Evolutionary conservation across 2,329 filamentous ascomycete species (phyloP).

Genomic region (Lithohypha guttulata): DNA sequence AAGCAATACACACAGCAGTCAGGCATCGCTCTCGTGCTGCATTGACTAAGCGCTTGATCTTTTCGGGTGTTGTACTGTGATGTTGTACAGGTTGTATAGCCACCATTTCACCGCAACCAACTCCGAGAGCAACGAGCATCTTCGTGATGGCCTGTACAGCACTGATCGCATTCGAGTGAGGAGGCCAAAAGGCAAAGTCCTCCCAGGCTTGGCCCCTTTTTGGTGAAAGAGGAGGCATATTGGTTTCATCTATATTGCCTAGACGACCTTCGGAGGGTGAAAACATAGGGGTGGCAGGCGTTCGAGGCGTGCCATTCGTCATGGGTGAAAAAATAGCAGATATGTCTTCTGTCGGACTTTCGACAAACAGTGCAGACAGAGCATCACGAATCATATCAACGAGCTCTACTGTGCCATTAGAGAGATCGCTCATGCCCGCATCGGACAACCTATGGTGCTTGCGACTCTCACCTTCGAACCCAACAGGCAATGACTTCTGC

Average conservation of each 20-base stretch:
- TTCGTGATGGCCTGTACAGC: slow-evolving; percentile 84
- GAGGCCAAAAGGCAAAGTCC: slow-evolving; percentile 91
- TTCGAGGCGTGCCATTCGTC: slow-evolving; percentile 46
- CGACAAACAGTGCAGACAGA: slow-evolving; percentile 70
- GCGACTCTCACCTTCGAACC: slow-evolving; percentile 70
- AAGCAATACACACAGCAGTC: slow-evolving; percentile 74
- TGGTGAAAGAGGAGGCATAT: slow-evolving; percentile 65
- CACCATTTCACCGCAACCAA: slow-evolving; percentile 76
- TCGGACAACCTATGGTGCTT: slow-evolving; percentile 69
- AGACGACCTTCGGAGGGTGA: slow-evolving; percentile 61
- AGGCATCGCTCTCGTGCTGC: slow-evolving; percentile 74
- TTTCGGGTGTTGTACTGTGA: slow-evolving; percentile 50
- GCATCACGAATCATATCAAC: slow-evolving; percentile 71
- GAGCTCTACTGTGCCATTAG: slow-evolving; percentile 71
- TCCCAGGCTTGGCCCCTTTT: slow-evolving; percentile 80
- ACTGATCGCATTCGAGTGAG: slow-evolving; percentile 80
- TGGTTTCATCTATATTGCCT: slow-evolving; percentile 61
- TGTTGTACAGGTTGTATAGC: slow-evolving; percentile 57
- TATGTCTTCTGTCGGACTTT: slow-evolving; percentile 81
- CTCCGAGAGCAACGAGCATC: slow-evolving; percentile 72
- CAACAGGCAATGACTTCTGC: slow-evolving; percentile 66
- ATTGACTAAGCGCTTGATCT: slow-evolving; percentile 64
- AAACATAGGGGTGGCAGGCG: slow-evolving; percentile 48
- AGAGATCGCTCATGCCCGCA: slow-evolving; percentile 59
- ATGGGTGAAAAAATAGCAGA: slow-evolving; percentile 71